A percentile compares a stretch with the other conserved stretches of the same genome.
Conservation (phyloP, 2,329 filamentous ascomycete species). For the Verticillium isaacii region DNA sequence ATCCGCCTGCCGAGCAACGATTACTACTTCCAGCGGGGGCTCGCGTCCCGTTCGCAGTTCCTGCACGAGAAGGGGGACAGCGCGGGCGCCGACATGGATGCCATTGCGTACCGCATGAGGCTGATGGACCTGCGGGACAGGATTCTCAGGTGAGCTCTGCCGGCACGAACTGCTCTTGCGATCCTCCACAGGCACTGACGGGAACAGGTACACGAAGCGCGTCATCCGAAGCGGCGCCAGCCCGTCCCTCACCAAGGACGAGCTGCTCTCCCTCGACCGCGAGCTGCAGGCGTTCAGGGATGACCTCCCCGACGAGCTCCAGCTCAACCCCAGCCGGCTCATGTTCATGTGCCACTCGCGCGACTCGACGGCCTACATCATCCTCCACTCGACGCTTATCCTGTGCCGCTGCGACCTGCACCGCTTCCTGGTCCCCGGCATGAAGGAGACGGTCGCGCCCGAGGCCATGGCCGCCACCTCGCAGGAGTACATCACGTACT, state of each 20-base stretch:
- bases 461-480: conserved; percentile 4
- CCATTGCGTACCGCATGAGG: conserved; percentile 13
- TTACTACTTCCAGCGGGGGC: conserved; percentile 18
- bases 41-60: conserved; percentile 13
- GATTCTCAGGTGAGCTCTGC: conserved; percentile 6
- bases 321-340: conserved; percentile 10
- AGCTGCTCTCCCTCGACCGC: conserved; percentile 10
- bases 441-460: conserved; percentile 12
- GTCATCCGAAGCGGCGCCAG: conserved; percentile 1
- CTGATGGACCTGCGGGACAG: conserved; percentile 17
- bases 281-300: conserved; percentile 14
- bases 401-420: conserved; percentile 18
- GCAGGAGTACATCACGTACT: conserved; percentile 5
- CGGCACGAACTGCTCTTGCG: not conserved
- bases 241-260: conserved; percentile 11
- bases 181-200: not conserved
- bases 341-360: conserved; percentile 19
- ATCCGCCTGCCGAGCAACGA: conserved; percentile 18
- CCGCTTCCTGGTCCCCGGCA: conserved; percentile 18
- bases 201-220: not conserved
- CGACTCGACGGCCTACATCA: conserved; percentile 15
- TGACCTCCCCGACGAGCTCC: conserved; percentile 14
- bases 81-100: conserved; percentile 11
- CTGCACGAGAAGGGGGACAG: not conserved
- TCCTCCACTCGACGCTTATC: conserved; percentile 10